Evolutionary conservation across 768 basidiomycete genomes (phyloP), one percentile per base, ranked within the genome.

Genomic region (Leccinum barrowsii): DNA sequence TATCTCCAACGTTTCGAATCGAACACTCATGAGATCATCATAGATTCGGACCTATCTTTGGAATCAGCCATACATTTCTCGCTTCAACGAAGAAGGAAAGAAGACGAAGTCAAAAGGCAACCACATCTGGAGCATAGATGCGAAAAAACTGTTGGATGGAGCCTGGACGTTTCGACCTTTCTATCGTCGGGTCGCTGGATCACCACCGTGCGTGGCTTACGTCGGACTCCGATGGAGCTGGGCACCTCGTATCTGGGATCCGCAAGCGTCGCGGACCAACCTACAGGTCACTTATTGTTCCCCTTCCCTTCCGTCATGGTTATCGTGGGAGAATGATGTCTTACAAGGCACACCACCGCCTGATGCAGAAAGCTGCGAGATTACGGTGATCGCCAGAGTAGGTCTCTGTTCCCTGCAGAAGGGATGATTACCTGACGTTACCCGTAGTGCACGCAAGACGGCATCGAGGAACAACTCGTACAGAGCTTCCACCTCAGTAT

Each of bases 31-130:
- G 70, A 70, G 66, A 67, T 68, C 58, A 59, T 61, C 50, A 59
- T 19, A 93, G 91, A 85, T 92, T 71, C 88, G 94, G 65, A 87
- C 93, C 75, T 99, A 97, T 76, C 84, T 99, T 52, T 99, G 96
- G 96, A 87, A 86, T 59, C 92, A 95, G 66, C 87, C 87, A 30
- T 87, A 89, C 70, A 98, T 99, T 70, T 87, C 94, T 28, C 90
- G 96, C 30, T 98, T 95, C 79, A 99, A 99, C 71, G 94, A 98
- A 68, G 96, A 98, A 71, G 96, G 96, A 35, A 98, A 98, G 75
- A 99, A 99, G 76, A 92, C 95, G 22, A 99, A 99, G 75, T 95
- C 93, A 55, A 97, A 97, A 78, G 96, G 96, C 50, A 99, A 99
- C 75, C 96, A 98, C 67, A 97, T 98, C 64, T 99, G 96, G 96